Evolutionary conservation across 2,329 filamentous ascomycete genomes (phyloP), one percentile per base, ranked within the genome.

Genomic region (Colletotrichum euphorbiae): DNA sequence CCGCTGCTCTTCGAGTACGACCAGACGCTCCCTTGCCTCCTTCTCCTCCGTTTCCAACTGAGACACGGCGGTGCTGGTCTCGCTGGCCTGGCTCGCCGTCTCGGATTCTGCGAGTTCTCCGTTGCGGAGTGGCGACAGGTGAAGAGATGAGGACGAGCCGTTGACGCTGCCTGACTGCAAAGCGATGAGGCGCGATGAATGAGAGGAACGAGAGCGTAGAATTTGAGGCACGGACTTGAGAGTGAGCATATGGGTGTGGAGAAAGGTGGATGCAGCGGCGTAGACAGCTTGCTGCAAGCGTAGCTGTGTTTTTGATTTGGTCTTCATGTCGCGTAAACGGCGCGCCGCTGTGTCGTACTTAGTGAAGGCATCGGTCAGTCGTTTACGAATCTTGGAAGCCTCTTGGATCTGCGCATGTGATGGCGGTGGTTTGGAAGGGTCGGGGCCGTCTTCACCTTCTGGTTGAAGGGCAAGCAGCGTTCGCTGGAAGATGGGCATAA

Each of bases 241-340:
- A 0, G 94, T 93, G 8, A 98, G 85, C 93, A 98, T 97, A 74
- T 98, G 93, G 4, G 93, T 86, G 75, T 97, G 94, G 4, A 98
- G 81, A 74, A 98, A 98, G 55, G 87, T 87, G 59, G 91, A 93
- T 1, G 94, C 93, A 72, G 94, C 91, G 42, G 91, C 87, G 73
- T 97, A 94, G 12, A 98, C 90, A 3, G 93, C 90, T 74, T 90
- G 91, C 74, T 97, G 94, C 4, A 98, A 82, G 51, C 87, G 87
- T 65, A 89, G 81, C 75, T 97, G 94, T 0, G 92, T 89, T 0
- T 89, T 84, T 55, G 88, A 94, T 4, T 89, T 82, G 0, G 92
- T 92, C 15, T 90, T 90, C 54, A 97, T 81, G 74, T 97, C 93
- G 33, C 94, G 89, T 64, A 98, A 89, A 3, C 94, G 88, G 71